phyloP scores from a whole-genome alignment of 148 eudicot species.

The Beta vulgaris region DNA sequence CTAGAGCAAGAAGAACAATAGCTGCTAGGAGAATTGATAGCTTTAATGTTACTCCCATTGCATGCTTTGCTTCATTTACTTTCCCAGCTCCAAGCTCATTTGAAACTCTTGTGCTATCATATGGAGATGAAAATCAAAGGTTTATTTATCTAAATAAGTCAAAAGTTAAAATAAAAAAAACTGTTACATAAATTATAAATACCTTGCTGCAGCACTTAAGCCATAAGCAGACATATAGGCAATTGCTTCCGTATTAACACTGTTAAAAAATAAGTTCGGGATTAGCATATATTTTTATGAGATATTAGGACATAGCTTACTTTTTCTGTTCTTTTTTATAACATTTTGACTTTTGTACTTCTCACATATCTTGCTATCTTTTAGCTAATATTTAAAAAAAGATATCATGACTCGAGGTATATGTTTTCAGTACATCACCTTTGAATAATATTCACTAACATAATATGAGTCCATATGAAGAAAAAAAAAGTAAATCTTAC shows the following conservation, averaged over 20 bases:
- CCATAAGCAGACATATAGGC: slow-evolving; percentile 77
- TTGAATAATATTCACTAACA: too few species aligned
- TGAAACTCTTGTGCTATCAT: slow-evolving; percentile 81
- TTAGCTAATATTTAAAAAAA: too few species aligned
- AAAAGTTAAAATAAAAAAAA: background rate
- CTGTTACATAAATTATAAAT: background rate
- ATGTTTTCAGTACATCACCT: too few species aligned
- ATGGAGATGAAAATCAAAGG: background rate
- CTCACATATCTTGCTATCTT: too few species aligned
- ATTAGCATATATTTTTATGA: too few species aligned
- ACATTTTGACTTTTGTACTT: too few species aligned
- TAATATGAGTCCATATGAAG: too few species aligned
- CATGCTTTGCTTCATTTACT: slow-evolving; percentile 54
- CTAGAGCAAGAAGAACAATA: slow-evolving; percentile 43
- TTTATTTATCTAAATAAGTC: background rate
- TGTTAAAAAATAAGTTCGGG: slow-evolving; percentile 18
- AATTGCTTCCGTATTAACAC: slow-evolving; percentile 78
- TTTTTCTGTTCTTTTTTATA: too few species aligned
- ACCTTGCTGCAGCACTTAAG: slow-evolving; percentile 86
- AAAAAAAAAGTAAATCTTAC: slow-evolving; percentile 32
- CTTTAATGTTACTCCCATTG: slow-evolving; percentile 65
- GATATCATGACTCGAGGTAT: too few species aligned
- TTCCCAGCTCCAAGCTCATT: slow-evolving; percentile 85
- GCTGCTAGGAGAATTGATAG: slow-evolving; percentile 54
- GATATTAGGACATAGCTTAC: too few species aligned